Evolutionary conservation across 352 stramenopile species (phyloP).

Genomic region (Globisporangium apiculatum): DNA sequence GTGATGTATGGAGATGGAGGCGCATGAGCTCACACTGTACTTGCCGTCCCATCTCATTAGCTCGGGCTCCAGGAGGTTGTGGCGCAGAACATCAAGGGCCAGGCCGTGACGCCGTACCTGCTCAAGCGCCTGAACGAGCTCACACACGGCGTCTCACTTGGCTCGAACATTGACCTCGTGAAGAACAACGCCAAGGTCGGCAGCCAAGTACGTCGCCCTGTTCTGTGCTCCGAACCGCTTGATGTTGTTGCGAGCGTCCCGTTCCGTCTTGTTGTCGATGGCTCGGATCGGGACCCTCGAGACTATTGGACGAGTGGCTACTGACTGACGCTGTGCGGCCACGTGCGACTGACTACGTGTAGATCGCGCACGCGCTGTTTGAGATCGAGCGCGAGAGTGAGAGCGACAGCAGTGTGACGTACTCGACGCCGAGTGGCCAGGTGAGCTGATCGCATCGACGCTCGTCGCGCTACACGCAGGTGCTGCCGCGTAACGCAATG

Average conservation of each 20-base stretch:
- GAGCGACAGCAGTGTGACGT: constrained; percentile 12
- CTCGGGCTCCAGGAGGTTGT: constrained; percentile 80
- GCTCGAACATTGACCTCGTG: constrained; percentile 96
- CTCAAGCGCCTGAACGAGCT: constrained; percentile 90
- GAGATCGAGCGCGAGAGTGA: constrained; percentile 35
- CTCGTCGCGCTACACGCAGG: not conserved
- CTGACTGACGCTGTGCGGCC: not conserved
- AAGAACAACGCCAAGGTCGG: constrained; percentile 95
- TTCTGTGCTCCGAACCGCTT: not conserved
- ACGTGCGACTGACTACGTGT: not conserved
- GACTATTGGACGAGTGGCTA: constrained; percentile 1
- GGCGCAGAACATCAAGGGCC: constrained; percentile 85
- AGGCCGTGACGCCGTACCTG: constrained; percentile 91
- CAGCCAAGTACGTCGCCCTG: constrained; percentile 71
- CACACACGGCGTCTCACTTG: constrained; percentile 88
- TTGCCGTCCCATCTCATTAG: constrained; percentile 10
- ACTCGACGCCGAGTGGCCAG: constrained; percentile 40
- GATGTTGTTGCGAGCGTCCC: too few relatives aligned
- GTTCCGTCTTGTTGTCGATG: too few relatives aligned
- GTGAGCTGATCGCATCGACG: constrained; percentile 23
- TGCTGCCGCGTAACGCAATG: not conserved
- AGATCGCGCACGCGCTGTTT: constrained; percentile 66
- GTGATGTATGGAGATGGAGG: too few relatives aligned
- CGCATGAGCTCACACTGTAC: not conserved
- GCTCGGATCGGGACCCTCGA: too few relatives aligned